Evolutionary conservation across 139 green algal species (phyloP).

Genomic region (Penium margaritaceum): DNA sequence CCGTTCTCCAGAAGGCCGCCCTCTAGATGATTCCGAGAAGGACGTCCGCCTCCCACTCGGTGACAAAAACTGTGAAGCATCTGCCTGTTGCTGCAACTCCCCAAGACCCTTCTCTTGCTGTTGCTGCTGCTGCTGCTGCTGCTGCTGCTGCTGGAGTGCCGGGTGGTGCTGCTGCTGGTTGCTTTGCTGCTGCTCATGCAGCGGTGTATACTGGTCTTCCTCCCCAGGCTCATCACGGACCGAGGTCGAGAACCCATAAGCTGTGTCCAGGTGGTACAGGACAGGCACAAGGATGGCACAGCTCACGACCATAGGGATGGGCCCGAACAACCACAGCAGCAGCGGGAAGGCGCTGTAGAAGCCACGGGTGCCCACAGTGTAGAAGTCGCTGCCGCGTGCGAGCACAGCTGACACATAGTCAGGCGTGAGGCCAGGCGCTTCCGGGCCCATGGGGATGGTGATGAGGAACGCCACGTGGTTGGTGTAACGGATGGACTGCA

Average conservation of each 20-base stretch:
- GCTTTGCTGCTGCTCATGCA: no score
- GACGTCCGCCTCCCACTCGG: no score
- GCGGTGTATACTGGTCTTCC: no score
- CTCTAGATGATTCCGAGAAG: no score
- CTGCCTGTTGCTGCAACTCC: no score
- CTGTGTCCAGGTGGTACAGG: conserved; percentile 11
- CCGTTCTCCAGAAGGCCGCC: no score
- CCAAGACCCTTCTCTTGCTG: no score
- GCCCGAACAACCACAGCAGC: conserved; percentile 16
- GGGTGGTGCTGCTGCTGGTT: no score
- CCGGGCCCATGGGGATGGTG: conserved; percentile 19
- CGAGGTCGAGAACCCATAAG: not conserved
- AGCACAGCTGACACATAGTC: conserved; percentile 15
- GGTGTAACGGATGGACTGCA: conserved; percentile 14
- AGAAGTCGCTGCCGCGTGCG: conserved; percentile 5
- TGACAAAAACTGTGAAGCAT: no score
- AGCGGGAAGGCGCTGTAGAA: conserved; percentile 21
- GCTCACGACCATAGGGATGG: conserved; percentile 20
- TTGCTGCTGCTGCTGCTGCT: no score
- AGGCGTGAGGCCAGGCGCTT: not conserved
- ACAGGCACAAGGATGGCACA: not conserved
- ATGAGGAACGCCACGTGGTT: conserved; percentile 28
- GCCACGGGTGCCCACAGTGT: conserved; percentile 18
- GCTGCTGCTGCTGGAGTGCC: no score
- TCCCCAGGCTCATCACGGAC: not conserved